A percentile compares a stretch with the other conserved stretches of the same genome.
phyloP scores from a whole-genome alignment of 73 alveolate species.

The Paramecium octaurelia region DNA sequence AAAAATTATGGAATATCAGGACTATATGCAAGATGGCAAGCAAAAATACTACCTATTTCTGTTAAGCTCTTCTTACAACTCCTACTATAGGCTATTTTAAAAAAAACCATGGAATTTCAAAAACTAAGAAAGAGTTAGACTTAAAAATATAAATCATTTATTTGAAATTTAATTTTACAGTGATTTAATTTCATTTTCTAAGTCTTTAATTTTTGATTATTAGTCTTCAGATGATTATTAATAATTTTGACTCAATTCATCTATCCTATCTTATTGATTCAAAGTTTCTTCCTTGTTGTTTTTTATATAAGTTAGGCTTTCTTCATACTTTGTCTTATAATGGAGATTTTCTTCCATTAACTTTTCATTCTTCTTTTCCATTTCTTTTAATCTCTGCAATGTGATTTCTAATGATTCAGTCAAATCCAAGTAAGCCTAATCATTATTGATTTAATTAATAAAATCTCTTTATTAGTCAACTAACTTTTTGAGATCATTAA shows the following conservation, averaged over 20 bases:
- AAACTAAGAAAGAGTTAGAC: neutral
- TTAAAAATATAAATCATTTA: neutral
- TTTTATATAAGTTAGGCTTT: neutral
- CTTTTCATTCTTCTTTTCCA: neutral
- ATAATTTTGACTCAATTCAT: neutral
- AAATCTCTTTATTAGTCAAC: neutral
- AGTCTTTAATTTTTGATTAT: neutral
- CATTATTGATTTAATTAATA: neutral
- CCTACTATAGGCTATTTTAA: constrained; percentile 1
- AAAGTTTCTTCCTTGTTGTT: neutral
- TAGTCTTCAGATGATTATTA: neutral
- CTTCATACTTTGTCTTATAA: neutral
- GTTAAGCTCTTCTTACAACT: constrained; percentile 13
- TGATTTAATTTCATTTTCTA: neutral
- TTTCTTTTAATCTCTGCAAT: neutral
- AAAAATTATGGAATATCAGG: neutral
- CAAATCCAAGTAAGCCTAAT: neutral
- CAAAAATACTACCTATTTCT: neutral
- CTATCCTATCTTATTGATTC: neutral
- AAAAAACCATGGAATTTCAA: constrained; percentile 16
- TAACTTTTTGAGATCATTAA: neutral
- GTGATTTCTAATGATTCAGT: neutral
- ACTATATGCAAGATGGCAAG: constrained; percentile 47
- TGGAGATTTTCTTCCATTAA: neutral
- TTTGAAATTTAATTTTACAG: neutral